Evolutionary conservation across 257 asterid species (phyloP).

Genomic region (Catharanthus roseus): DNA sequence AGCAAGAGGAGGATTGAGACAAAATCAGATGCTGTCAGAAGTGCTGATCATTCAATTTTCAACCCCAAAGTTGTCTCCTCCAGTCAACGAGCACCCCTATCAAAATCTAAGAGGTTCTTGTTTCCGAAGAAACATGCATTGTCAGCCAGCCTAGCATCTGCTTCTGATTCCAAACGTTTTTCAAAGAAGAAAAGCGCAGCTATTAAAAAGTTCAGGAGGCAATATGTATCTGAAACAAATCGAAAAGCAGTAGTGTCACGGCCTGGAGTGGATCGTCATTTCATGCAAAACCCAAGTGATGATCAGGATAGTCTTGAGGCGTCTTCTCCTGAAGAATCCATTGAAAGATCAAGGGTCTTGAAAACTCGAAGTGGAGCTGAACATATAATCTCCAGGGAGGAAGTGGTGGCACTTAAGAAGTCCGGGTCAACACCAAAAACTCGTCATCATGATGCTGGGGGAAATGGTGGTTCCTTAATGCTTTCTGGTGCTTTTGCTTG

Average conservation of each 20-base stretch:
- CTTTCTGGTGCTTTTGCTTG: constrained; percentile 21
- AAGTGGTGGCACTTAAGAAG: constrained; percentile 21
- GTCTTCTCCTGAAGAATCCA: constrained; percentile 18
- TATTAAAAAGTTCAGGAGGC: constrained; percentile 32
- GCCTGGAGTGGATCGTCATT: constrained; percentile 24
- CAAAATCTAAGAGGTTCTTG: constrained; percentile 42
- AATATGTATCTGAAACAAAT: constrained; percentile 30
- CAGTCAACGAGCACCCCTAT: constrained; percentile 25
- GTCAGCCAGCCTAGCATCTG: constrained; percentile 34
- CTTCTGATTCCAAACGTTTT: constrained; percentile 27
- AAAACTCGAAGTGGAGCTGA: constrained; percentile 30
- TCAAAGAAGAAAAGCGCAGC: constrained; percentile 31
- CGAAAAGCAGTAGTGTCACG: constrained; percentile 32
- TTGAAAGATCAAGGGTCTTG: constrained; percentile 27
- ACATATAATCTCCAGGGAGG: constrained; percentile 24
- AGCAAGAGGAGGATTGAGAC: constrained; percentile 30
- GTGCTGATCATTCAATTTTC: constrained; percentile 22
- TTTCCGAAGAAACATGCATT: constrained; percentile 46
- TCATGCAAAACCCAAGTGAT: constrained; percentile 23
- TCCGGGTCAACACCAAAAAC: constrained; percentile 27
- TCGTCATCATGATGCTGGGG: constrained; percentile 27
- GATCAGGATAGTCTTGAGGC: constrained; percentile 20
- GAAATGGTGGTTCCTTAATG: constrained; percentile 22
- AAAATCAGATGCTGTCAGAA: constrained; percentile 12
- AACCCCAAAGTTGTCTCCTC: constrained; percentile 25